Percentiles rank a stretch among this genome's conserved stretches.
phyloP scores from a whole-genome alignment of 1,284 basidiomycete genomes.

The Hypsizygus ulmarius region DNA sequence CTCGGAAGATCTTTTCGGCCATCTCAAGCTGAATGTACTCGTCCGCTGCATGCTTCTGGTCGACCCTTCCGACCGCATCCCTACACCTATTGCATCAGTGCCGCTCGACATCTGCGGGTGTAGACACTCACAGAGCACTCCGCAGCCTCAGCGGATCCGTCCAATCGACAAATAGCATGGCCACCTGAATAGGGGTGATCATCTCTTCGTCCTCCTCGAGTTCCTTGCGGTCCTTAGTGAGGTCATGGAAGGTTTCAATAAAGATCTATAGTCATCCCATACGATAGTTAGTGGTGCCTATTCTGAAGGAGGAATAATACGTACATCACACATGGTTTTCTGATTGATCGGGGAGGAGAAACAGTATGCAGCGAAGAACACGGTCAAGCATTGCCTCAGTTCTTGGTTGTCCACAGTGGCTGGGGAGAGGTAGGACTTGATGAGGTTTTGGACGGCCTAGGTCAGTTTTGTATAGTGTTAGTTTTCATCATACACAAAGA shows the following conservation, averaged over 20 bases:
- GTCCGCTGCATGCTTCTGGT: slow-evolving; percentile 26
- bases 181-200: slow-evolving; percentile 66
- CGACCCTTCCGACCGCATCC: slow-evolving; percentile 17
- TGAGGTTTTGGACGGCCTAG: slow-evolving; percentile 68
- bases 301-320: slow-evolving; percentile 15
- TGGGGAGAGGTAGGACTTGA: slow-evolving; percentile 78
- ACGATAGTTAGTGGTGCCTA: neutral
- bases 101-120: neutral
- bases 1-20: slow-evolving; percentile 64
- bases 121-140: slow-evolving; percentile 51
- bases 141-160: slow-evolving; percentile 66
- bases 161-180: slow-evolving; percentile 79
- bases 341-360: slow-evolving; percentile 76
- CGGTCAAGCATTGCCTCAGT: slow-evolving; percentile 81
- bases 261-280: slow-evolving; percentile 53
- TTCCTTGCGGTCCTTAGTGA: slow-evolving; percentile 59
- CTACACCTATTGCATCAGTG: slow-evolving; percentile 12
- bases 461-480: neutral
- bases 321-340: slow-evolving; percentile 63
- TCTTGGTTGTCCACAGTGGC: slow-evolving; percentile 78
- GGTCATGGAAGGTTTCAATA: slow-evolving; percentile 56
- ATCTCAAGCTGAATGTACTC: slow-evolving; percentile 72
- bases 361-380: slow-evolving; percentile 85
- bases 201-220: slow-evolving; percentile 67
- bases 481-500: neutral